Evolutionary conservation across 345 rosid species (phyloP).

Genomic region (Gossypium anomalum): DNA sequence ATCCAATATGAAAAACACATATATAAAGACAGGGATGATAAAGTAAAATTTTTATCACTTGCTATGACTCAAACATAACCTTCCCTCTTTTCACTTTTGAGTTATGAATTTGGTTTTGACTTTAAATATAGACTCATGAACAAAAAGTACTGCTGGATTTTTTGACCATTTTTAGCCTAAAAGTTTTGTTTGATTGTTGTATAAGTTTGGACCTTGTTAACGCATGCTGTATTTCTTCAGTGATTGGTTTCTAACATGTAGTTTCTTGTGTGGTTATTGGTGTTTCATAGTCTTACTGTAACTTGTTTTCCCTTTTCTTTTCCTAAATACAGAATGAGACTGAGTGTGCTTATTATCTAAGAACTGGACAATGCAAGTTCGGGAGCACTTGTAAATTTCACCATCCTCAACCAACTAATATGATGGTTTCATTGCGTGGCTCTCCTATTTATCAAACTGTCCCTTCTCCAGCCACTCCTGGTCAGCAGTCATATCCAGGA

Average conservation of each 20-base stretch:
- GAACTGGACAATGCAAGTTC: constrained; percentile 97
- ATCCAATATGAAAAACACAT: background rate
- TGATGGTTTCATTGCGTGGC: constrained; percentile 71
- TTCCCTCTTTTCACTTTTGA: background rate
- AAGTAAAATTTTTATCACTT: background rate
- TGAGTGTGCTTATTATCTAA: constrained; percentile 87
- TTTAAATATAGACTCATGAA: background rate
- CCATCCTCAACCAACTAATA: constrained; percentile 84
- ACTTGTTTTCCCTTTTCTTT: constrained; percentile 1
- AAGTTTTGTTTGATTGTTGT: background rate
- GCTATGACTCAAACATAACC: background rate
- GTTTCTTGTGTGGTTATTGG: background rate
- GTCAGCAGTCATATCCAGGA: constrained; percentile 72
- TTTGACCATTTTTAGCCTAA: background rate
- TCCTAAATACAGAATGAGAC: constrained; percentile 58
- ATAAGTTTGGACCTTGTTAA: background rate
- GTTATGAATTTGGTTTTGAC: background rate
- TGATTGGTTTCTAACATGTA: background rate
- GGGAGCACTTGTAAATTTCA: constrained; percentile 92
- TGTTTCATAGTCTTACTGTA: background rate
- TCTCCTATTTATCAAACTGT: constrained; percentile 70
- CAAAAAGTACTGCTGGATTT: background rate
- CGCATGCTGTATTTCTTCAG: background rate
- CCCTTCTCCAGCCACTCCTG: constrained; percentile 62
- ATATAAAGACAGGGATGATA: too few relatives aligned